Base-by-base conservation (phyloP, 495 filamentous ascomycete species). In the Aspergillus mulundensis region DNA sequence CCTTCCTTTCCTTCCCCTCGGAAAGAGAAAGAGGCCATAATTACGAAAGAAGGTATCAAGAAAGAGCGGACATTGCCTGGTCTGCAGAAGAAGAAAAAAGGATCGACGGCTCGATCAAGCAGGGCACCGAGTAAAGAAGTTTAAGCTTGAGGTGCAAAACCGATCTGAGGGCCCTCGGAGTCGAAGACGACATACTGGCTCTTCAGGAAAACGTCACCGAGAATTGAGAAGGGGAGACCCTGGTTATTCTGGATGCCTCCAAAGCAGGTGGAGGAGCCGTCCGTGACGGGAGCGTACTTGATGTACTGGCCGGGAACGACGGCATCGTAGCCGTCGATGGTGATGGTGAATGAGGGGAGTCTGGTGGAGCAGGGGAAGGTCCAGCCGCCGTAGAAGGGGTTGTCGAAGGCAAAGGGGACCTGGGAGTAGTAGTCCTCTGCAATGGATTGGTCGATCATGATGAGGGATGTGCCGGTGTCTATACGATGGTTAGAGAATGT, bases 181-280 rank as follows among this genome's bases (percentile, higher is more conserved):
- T 91, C 82, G 61, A 91, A 91, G 4, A 94, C 83, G 18, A 86
- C 88, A 63, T 87, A 91, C 60, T 89, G 84, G 56, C 81, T 80
- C 78, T 92, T 91, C 57, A 94, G 79, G 63, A 88, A 89, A 44
- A 91, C 78, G 56, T 91, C 89, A 39, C 89, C 88, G 50, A 86
- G 84, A 68, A 94, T 90, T 54, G 78, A 78, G 64, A 89, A 82
- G 20, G 77, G 81, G 23, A 89, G 75, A 48, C 83, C 83, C 14
- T 71, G 69, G 69, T 85, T 82, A 50, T 67, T 68, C 72, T 89
- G 86, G 55, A 89, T 77, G 18, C 82, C 81, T 50, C 87, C 87
- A 62, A 76, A 84, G 72, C 87, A 89, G 51, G 63, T 77, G 41
- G 68, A 77, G 50, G 77, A 70, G 46, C 66, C 68, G 15, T 70